Evolutionary conservation across 768 basidiomycete species (phyloP).

Genomic region (Panaeolus papilionaceus): DNA sequence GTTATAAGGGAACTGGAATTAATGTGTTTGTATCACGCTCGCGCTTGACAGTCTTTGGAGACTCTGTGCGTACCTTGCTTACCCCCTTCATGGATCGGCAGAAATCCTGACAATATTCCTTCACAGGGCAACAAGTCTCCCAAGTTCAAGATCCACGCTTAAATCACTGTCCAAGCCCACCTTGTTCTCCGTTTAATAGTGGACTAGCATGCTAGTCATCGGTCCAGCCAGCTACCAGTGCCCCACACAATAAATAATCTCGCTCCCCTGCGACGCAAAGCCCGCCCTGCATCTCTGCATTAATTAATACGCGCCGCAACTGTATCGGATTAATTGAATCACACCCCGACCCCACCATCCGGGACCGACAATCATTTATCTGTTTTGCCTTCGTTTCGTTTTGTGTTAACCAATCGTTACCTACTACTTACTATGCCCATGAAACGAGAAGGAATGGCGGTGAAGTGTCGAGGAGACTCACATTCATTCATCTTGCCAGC

Average conservation of each 20-base stretch:
- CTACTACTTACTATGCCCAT: background rate
- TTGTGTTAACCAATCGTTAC: background rate
- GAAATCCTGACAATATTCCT: background rate
- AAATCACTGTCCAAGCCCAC: background rate
- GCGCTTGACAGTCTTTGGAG: conserved; percentile 46
- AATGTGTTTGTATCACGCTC: background rate
- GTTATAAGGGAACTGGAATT: background rate
- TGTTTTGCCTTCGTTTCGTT: conserved; percentile 2
- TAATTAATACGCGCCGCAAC: conserved; percentile 2
- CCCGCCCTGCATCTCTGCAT: background rate
- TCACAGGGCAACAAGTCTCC: conserved; percentile 37
- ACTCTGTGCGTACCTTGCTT: conserved; percentile 46
- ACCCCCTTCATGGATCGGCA: conserved; percentile 17
- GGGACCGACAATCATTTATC: background rate
- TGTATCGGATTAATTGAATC: conserved; percentile 13
- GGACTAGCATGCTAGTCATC: conserved; percentile 12
- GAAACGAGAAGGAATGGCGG: background rate
- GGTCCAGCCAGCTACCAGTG: background rate
- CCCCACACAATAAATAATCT: conserved; percentile 12
- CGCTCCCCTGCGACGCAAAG: conserved; percentile 5
- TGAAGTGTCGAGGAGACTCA: background rate
- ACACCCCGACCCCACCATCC: background rate
- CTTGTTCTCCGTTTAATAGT: conserved; percentile 2
- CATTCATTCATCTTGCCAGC: background rate
- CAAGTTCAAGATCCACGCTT: conserved; percentile 33